A percentile compares a stretch with the other conserved stretches of the same genome.
These are phyloP conservation scores for Gossypium mustelinum DNA, from an alignment of 345 rosid genomes.

Conservation along the genomic window DNA sequence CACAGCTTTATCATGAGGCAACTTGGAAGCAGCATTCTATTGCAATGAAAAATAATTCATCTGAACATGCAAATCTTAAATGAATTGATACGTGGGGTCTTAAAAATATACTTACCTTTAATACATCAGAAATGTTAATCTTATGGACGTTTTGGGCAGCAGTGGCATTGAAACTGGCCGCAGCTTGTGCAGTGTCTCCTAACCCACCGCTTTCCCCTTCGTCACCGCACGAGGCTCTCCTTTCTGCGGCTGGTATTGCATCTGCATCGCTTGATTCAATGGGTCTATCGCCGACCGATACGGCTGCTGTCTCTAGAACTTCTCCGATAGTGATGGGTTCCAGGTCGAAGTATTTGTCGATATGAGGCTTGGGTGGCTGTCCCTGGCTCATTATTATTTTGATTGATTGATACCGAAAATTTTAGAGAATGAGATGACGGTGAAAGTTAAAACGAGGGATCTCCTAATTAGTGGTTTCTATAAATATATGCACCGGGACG, in stretches of 20 bases:
- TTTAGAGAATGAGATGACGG: not conserved
- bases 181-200: constrained; percentile 48
- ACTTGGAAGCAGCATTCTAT: constrained; percentile 20
- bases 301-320: constrained; percentile 54
- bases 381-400: not conserved
- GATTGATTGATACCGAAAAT: not conserved
- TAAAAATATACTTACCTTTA: not conserved
- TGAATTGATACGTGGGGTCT: not conserved
- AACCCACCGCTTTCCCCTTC: constrained; percentile 41
- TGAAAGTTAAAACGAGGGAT: not conserved
- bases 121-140: constrained; percentile 20
- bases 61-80: not conserved
- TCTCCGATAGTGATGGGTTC: constrained; percentile 57
- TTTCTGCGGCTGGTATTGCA: constrained; percentile 73
- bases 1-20: constrained; percentile 40
- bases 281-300: constrained; percentile 39
- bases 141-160: constrained; percentile 37
- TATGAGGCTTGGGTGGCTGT: not conserved
- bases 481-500: not conserved
- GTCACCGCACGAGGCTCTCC: constrained; percentile 51
- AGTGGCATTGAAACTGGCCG: constrained; percentile 46
- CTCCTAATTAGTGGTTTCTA: not conserved
- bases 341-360: constrained; percentile 15
- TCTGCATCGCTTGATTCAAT: constrained; percentile 69
- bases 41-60: not conserved